Evolutionary conservation across 148 eudicot genomes (phyloP).

Genomic region (Rhododendron molle): DNA sequence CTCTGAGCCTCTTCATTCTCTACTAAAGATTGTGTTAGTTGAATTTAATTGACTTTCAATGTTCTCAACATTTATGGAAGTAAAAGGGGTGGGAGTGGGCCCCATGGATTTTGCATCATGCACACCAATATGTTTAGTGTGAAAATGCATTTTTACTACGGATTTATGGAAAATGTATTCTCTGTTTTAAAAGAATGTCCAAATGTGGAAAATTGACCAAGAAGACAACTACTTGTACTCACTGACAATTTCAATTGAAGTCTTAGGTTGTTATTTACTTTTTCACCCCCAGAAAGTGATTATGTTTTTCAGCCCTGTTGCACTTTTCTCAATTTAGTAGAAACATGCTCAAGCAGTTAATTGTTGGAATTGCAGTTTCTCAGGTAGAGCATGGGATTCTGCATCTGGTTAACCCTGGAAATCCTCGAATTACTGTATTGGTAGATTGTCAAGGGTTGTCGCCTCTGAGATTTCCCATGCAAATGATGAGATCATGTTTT

Average conservation of each 20-base stretch:
- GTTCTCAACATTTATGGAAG: neutral
- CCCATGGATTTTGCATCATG: neutral
- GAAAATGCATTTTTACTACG: neutral
- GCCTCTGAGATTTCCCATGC: constrained; percentile 74
- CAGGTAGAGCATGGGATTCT: constrained; percentile 84
- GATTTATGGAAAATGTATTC: neutral
- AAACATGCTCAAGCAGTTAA: neutral
- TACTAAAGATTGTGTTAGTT: neutral
- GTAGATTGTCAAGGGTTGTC: constrained; percentile 86
- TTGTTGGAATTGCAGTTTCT: constrained; percentile 60
- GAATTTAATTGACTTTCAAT: neutral
- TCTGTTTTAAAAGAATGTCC: neutral
- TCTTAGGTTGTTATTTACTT: neutral
- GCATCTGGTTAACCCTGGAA: constrained; percentile 52
- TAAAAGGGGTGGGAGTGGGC: too few relatives aligned
- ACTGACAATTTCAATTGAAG: neutral
- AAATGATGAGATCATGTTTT: constrained; percentile 70
- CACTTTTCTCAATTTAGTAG: neutral
- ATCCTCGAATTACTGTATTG: constrained; percentile 65
- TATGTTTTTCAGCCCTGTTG: neutral
- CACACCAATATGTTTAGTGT: neutral
- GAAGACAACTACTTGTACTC: neutral
- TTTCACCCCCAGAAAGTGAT: neutral
- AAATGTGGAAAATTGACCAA: neutral
- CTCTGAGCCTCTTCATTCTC: neutral